Conservation (phyloP, 495 filamentous ascomycete species). For the Penicillium herquei region DNA sequence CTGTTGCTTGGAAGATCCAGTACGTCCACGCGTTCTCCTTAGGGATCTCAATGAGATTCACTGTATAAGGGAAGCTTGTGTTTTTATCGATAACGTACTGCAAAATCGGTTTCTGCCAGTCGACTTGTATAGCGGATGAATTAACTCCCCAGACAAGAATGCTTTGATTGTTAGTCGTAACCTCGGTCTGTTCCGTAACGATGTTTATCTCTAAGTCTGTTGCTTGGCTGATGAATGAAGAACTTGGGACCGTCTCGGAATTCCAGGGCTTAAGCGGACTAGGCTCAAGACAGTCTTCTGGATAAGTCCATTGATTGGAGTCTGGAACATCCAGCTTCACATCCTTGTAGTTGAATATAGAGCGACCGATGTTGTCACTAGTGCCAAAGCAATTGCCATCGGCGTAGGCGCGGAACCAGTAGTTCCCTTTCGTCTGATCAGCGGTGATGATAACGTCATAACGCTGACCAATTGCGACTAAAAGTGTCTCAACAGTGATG, state of each 20-base stretch:
- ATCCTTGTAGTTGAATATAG: background rate
- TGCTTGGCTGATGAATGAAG: too few species aligned
- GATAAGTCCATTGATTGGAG: too few species aligned
- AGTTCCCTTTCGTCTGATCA: conserved; percentile 42
- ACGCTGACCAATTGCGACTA: conserved; percentile 51
- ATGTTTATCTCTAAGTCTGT: too few species aligned
- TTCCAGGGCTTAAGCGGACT: too few species aligned
- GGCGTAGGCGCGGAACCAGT: conserved; percentile 62
- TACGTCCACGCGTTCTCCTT: too few species aligned
- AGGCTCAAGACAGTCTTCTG: too few species aligned
- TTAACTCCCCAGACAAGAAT: too few species aligned
- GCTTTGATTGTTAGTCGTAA: too few species aligned
- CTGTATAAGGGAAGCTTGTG: background rate
- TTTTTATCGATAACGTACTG: background rate
- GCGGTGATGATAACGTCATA: conserved; percentile 69
- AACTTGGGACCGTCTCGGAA: too few species aligned
- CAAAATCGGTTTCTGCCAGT: background rate
- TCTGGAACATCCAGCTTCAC: too few species aligned
- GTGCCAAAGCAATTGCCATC: conserved; percentile 40
- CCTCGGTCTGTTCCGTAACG: too few species aligned
- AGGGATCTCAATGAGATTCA: background rate
- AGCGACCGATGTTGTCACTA: conserved; percentile 54
- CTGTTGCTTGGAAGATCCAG: conserved; percentile 1
- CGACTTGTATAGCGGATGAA: too few species aligned
- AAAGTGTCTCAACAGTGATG: conserved; percentile 46